Evolutionary conservation across 495 filamentous ascomycete genomes (phyloP), one percentile per base, ranked within the genome.

Genomic region (Penicillium egyptiacum): DNA sequence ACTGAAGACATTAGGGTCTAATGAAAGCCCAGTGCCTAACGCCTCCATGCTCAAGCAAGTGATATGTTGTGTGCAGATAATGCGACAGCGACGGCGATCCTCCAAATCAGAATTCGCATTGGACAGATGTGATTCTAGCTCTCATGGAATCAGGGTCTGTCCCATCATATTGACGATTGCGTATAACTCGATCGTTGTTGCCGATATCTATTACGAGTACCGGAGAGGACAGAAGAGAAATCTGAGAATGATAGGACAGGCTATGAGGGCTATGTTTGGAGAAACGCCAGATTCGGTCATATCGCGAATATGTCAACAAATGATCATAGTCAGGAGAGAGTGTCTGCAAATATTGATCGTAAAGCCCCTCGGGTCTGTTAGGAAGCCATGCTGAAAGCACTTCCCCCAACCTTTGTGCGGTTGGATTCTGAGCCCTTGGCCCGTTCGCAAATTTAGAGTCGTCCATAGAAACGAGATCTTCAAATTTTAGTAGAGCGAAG

Each of bases 31-130:
- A 16, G 11, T 23, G 0, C 43, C 43, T 22, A 45, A 28, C 5
- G 43, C 43, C 17, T 45, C 43, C 43, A 45, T 45, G 43, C 43
- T 45, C 5, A 45, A 8, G 12, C 43, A 28, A 12, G 43, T 45
- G 19, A 45, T 20, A 8, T 45, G 43, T 25, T 45, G 43, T 37
- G 33, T 14, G 14, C 33, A 37, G 12, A 37, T 37, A n/a, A 37
- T 37, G 12, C 33, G 33, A n/a, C 14, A 37, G 33, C 33, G 33
- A 16, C 1, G 33, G 33, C 14, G 14, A 37, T 37, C 12, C 4
- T 37, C 6, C 5, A 14, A 37, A 7, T 16, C 14, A 2, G 12
- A 4, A n/a, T 37, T 0, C 33, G 14, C 5, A 5, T 5, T n/a
- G 33, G 33, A 37, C 6, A 37, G 33, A 7, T 37, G 14, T 16